Evolutionary conservation across 2,329 filamentous ascomycete genomes (phyloP).

Genomic region (Aspergillus tubingensis): DNA sequence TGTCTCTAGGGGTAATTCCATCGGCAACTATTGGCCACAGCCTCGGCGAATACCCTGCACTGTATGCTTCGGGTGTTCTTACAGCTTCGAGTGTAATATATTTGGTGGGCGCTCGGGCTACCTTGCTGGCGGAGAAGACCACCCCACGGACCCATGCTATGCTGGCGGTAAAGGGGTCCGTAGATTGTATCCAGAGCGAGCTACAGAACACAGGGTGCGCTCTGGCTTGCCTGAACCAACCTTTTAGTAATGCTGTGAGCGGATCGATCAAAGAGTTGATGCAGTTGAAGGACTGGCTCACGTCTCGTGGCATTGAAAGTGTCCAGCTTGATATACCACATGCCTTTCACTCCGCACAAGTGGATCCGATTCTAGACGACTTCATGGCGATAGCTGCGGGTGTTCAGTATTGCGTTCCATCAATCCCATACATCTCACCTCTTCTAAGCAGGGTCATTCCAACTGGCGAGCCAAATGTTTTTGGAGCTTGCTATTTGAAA

Average conservation of each 20-base stretch:
- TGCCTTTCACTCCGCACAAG: slow-evolving; percentile 50
- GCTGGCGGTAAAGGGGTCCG: slow-evolving; percentile 44
- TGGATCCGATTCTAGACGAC: slow-evolving; percentile 47
- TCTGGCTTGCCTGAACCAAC: slow-evolving; percentile 45
- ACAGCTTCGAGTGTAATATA: slow-evolving; percentile 27
- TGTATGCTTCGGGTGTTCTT: slow-evolving; percentile 29
- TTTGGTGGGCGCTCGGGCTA: slow-evolving; percentile 30
- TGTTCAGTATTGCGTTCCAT: slow-evolving; percentile 41
- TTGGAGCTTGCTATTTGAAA: not conserved
- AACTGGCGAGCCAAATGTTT: not conserved
- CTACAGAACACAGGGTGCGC: slow-evolving; percentile 31
- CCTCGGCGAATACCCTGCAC: slow-evolving; percentile 35
- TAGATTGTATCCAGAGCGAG: slow-evolving; percentile 32
- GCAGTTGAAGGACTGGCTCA: slow-evolving; percentile 28
- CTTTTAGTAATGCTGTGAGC: slow-evolving; percentile 41
- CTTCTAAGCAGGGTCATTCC: slow-evolving; percentile 34
- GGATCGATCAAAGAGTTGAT: slow-evolving; percentile 37
- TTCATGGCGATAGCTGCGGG: slow-evolving; percentile 40
- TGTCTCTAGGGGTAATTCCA: slow-evolving; percentile 39
- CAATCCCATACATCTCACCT: slow-evolving; percentile 48
- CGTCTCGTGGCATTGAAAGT: slow-evolving; percentile 39
- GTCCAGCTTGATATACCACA: slow-evolving; percentile 46
- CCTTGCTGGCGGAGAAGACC: slow-evolving; percentile 24
- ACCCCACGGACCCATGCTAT: slow-evolving; percentile 32
- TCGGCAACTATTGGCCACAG: slow-evolving; percentile 46